phyloP scores from a whole-genome alignment of 805 yeast genomes.

The Lachancea sp. region DNA sequence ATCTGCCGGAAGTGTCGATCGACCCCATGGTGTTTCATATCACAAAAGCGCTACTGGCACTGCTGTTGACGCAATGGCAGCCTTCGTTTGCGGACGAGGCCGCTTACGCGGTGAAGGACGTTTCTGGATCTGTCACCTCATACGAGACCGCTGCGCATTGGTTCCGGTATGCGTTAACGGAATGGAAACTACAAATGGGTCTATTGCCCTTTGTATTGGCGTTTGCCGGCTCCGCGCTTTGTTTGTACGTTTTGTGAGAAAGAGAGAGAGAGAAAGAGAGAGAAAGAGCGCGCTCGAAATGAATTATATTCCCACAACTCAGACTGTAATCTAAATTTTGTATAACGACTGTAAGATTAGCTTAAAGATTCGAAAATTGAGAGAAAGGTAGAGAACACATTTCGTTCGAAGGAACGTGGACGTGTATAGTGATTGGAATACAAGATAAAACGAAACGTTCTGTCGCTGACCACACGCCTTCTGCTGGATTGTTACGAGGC shows the following conservation, averaged over 20 bases:
- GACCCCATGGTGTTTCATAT: conserved; percentile 30
- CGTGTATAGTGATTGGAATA: too few relatives aligned
- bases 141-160: conserved; percentile 8
- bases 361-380: too few relatives aligned
- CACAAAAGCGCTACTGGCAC: conserved; percentile 19
- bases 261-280: too few relatives aligned
- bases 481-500: too few relatives aligned
- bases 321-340: neutral
- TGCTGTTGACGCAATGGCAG: conserved; percentile 13
- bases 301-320: too few relatives aligned
- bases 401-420: too few relatives aligned
- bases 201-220: conserved; percentile 21
- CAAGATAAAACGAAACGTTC: too few relatives aligned
- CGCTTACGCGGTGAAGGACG: conserved; percentile 9
- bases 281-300: too few relatives aligned
- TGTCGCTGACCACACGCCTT: too few relatives aligned
- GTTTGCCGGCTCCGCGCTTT: conserved; percentile 17
- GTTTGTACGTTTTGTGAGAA: conserved; percentile 20
- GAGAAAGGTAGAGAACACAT: too few relatives aligned
- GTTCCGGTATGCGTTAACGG: conserved; percentile 10
- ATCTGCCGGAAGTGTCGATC: conserved; percentile 19
- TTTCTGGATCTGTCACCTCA: conserved; percentile 5
- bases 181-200: conserved; percentile 16
- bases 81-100: conserved; percentile 10
- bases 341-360: conserved; percentile 1